These are phyloP conservation scores for Bjerkandera adusta DNA, from an alignment of 1,284 basidiomycete species.

Conservation along the genomic window DNA sequence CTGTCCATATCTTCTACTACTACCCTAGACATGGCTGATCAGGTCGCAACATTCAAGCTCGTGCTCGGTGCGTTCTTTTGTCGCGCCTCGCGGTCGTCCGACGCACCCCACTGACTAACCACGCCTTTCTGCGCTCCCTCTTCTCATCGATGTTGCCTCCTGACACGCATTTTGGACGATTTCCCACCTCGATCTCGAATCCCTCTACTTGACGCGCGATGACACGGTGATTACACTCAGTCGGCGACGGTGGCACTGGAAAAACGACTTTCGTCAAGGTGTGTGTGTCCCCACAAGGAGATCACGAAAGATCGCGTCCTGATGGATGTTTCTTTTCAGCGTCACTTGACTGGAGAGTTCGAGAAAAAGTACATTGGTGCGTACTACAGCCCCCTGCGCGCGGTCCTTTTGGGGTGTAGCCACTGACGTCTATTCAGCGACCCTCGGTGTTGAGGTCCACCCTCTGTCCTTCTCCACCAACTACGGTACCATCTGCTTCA, in stretches of 20 bases:
- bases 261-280: slow-evolving; percentile 99
- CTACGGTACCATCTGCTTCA: slow-evolving; percentile 99
- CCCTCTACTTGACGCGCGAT: slow-evolving; percentile 11
- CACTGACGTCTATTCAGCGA: slow-evolving; percentile 57
- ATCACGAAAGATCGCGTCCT: slow-evolving; percentile 48
- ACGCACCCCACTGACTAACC: slow-evolving; percentile 3
- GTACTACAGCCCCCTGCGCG: slow-evolving; percentile 3
- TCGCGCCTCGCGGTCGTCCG: too few species aligned
- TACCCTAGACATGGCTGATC: slow-evolving; percentile 43
- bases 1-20: slow-evolving; percentile 16
- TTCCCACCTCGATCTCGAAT: background rate
- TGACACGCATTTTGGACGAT: slow-evolving; percentile 3
- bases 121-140: slow-evolving; percentile 6
- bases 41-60: slow-evolving; percentile 95
- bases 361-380: slow-evolving; percentile 99
- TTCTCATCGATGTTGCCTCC: slow-evolving; percentile 24
- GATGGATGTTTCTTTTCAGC: slow-evolving; percentile 57
- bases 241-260: slow-evolving; percentile 98
- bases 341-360: slow-evolving; percentile 99
- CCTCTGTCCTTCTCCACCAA: slow-evolving; percentile 97
- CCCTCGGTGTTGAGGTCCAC: slow-evolving; percentile 99
- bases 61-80: slow-evolving; percentile 78
- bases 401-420: slow-evolving; percentile 7
- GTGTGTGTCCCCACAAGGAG: slow-evolving; percentile 26
- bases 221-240: slow-evolving; percentile 40